Base-by-base conservation (phyloP, 495 filamentous ascomycete species). In the Bacidia rubella region DNA sequence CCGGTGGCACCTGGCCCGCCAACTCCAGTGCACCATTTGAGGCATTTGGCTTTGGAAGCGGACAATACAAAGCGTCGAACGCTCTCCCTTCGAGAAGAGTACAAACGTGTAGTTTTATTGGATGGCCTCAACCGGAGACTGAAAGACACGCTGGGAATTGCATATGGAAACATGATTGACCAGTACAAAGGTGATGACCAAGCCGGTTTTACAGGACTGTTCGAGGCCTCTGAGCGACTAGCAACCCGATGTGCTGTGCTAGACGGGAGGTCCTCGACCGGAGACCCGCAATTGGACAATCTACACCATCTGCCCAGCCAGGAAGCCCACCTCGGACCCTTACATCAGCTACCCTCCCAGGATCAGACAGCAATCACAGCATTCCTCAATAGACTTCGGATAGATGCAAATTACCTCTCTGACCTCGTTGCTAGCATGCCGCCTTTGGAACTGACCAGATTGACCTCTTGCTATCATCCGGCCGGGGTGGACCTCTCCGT, bases 111-210 rank as follows among this genome's bases (percentile, higher is more conserved):
- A 4, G 40, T 20, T 24, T 45, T 57, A 15, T 48, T 23, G 21
- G 51, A 54, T 44, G 54, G 57, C 2, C 23, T 62, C 26, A 35
- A 59, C 12, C 26, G 57, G 29, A 57, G 60, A 43, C 32, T 62
- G 4, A 59, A 57, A 21, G 49, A 51, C 27, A 62, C 41, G 12
- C 23, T 59, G 15, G 22, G 40, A 19, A 47, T 52, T 2, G 60
- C 55, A 2, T 57, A 60, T 22, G 54, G 83, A 17, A 86, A 84
- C 57, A 71, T 98, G 61, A 86, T 92, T 57, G 90, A 98, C 61
- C 78, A 79, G 62, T 87, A 94, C 66, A 85, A 84, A 59, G 81
- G 83, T 45, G 90, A 94, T 63, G 87, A 96, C 66, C 94, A 92
- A 70, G 80, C 81, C 60, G 82, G 75, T 58, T 98, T 98, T 69